These are phyloP conservation scores for Sporothrix phasma DNA, from an alignment of 2,329 filamentous ascomycete species.

Conservation along the genomic window DNA sequence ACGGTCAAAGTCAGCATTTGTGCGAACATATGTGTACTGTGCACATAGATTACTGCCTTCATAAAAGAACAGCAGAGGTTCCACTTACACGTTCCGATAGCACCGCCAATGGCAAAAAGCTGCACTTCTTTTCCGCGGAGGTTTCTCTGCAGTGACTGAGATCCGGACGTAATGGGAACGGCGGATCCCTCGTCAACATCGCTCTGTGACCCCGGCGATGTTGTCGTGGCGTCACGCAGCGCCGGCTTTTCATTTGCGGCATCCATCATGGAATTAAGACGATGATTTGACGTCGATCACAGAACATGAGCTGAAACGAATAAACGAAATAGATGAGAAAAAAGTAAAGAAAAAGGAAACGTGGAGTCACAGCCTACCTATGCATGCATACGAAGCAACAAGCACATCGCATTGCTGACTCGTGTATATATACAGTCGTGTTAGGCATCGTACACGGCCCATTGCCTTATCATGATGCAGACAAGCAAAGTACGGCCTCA, in stretches of 20 bases:
- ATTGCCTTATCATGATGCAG: not conserved
- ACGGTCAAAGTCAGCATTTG: not conserved
- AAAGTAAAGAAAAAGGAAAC: not conserved
- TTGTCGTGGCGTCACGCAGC: not conserved
- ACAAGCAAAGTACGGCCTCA: not conserved
- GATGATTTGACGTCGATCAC: not conserved
- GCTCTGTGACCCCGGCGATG: not conserved
- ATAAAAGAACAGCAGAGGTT: not conserved
- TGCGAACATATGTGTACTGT: too few species aligned
- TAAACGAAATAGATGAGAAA: too few species aligned
- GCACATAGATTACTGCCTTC: too few species aligned
- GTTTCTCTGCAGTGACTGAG: conserved; percentile 15
- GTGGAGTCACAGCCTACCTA: not conserved
- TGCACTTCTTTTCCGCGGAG: conserved; percentile 16
- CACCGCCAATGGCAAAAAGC: conserved; percentile 47
- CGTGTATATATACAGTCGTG: not conserved
- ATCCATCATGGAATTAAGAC: not conserved
- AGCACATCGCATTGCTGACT: not conserved
- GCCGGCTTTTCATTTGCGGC: not conserved
- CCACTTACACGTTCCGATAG: conserved; percentile 42
- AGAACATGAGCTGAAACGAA: not conserved
- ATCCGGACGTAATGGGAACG: conserved; percentile 5
- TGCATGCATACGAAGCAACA: not conserved
- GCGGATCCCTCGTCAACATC: conserved; percentile 6
- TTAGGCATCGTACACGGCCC: not conserved